These are phyloP conservation scores for Sindora glabra DNA, from an alignment of 306 rosid species.

Conservation along the genomic window DNA sequence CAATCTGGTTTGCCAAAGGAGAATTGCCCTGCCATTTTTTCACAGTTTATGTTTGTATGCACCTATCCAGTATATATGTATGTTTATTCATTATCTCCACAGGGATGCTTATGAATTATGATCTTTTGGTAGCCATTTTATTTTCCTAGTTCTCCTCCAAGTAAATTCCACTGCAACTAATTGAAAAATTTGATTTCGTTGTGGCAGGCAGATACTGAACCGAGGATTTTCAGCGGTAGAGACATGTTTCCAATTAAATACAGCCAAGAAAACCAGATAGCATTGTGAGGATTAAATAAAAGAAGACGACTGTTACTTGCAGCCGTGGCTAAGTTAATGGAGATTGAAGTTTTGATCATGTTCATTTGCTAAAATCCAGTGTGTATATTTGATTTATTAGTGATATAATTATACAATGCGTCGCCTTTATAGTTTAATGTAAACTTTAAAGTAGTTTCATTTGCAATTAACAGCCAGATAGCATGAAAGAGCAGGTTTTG, in stretches of 20 bases:
- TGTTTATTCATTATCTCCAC: too few relatives aligned
- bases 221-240: background rate
- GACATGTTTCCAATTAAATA: background rate
- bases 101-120: too few relatives aligned
- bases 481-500: too few relatives aligned
- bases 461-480: too few relatives aligned
- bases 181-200: background rate
- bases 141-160: too few relatives aligned
- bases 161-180: too few relatives aligned
- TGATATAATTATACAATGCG: too few relatives aligned
- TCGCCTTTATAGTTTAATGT: too few relatives aligned
- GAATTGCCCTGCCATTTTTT: conserved; percentile 82
- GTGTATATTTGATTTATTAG: too few relatives aligned
- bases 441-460: too few relatives aligned
- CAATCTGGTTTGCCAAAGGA: conserved; percentile 71
- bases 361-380: too few relatives aligned
- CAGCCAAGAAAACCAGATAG: background rate
- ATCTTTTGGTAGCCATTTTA: too few relatives aligned
- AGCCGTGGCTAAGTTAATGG: background rate
- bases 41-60: conserved; percentile 1
- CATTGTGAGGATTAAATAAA: background rate
- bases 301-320: background rate
- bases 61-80: background rate
- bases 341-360: background rate
- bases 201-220: conserved; percentile 1